Base-by-base conservation (phyloP, 176 grass and related monocot species). In the Eleusine indica region DNA sequence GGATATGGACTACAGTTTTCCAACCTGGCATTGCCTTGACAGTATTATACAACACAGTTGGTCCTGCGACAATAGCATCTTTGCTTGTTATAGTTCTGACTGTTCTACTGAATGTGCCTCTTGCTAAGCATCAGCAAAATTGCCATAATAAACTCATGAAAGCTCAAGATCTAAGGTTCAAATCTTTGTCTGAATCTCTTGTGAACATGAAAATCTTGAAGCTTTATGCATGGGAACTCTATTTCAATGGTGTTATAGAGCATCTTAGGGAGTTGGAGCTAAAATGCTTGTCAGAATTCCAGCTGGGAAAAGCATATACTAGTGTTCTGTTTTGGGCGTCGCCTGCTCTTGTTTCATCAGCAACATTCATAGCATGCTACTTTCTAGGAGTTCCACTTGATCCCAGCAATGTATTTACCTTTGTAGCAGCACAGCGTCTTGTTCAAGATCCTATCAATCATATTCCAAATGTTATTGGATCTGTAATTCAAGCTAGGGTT, bases 211-310 rank as follows among this genome's bases (percentile, higher is more conserved):
- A 93, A 41, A 87, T 94, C 11, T 62, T 98, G 80, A 98, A 94
- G 38, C 88, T 98, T 44, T 94, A 98, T 82, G 95, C 95, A 48
- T 98, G 95, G 95, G 95, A 98, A 81, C 60, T 63, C 32, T 92
- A 93, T 77, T 97, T 98, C 80, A 90, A 76, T 76, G 93, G 91
- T 68, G 89, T 90, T 38, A 94, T 98, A 8, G 90, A 98, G 85
- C 84, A 85, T 17, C 73, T 93, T 10, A 89, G 95, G 85, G 87
- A 93, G 87, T 52, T 75, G 17, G 95, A 98, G 70, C 91, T 79
- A 47, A 87, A 86, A 77, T 98, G 95, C 90, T 22, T 98, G 66
- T 86, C 79, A 56, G 92, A 92, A 51, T 91, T 94, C 85, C 91
- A 91, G 83, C 80, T 98, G 44, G 80, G 95, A 47, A 94, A 5